These are phyloP conservation scores for Leptodontidium sp. DNA, from an alignment of 2,329 filamentous ascomycete species.

Conservation along the genomic window DNA sequence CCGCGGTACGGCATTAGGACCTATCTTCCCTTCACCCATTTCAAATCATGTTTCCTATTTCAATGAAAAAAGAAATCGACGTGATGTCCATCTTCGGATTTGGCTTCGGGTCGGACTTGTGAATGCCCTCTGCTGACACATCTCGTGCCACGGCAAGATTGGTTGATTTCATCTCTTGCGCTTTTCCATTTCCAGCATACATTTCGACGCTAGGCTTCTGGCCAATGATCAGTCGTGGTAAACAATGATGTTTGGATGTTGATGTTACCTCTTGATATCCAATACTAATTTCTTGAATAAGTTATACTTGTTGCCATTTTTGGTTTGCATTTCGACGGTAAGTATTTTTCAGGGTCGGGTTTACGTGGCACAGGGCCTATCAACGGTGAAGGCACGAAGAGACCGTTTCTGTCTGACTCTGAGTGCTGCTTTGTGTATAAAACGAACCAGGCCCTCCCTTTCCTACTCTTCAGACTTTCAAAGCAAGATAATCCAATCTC, in stretches of 20 bases:
- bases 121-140: too few relatives aligned
- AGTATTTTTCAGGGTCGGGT: background rate
- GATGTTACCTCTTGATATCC: background rate
- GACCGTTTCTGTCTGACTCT: too few relatives aligned
- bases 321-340: background rate
- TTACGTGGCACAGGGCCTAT: too few relatives aligned
- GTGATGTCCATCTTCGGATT: background rate
- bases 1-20: slow-evolving; percentile 17
- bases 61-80: background rate
- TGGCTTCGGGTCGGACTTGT: too few relatives aligned
- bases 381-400: too few relatives aligned
- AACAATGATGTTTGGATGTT: background rate
- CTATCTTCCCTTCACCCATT: background rate
- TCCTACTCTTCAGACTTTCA: too few relatives aligned
- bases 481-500: background rate
- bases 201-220: background rate
- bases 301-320: background rate
- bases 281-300: background rate
- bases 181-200: background rate
- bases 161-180: background rate
- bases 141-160: background rate
- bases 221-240: background rate
- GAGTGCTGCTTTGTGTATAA: too few relatives aligned
- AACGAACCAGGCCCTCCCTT: too few relatives aligned
- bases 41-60: background rate